A percentile compares a stretch with the other conserved stretches of the same genome.
These are phyloP conservation scores for Balakata baccata DNA, from an alignment of 345 rosid species.

Conservation along the genomic window DNA sequence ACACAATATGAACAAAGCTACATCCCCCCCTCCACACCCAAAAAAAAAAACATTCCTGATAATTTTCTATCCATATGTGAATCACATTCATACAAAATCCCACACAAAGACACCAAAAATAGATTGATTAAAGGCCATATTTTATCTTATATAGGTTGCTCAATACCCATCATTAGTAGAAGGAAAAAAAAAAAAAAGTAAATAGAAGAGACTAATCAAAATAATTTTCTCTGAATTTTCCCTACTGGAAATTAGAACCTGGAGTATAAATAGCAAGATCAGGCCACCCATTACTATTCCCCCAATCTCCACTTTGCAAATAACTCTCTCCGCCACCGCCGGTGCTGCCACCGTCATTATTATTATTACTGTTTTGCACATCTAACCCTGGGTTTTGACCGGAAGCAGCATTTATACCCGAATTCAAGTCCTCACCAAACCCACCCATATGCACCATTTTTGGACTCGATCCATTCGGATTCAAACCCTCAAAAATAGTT, in stretches of 20 bases:
- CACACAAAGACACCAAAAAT: constrained; percentile 2
- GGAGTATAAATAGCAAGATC: constrained; percentile 68
- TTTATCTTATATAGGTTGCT: background rate
- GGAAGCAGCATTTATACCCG: constrained; percentile 19
- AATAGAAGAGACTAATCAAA: background rate
- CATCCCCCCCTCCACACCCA: no score
- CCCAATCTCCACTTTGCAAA: constrained; percentile 38
- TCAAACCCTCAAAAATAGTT: constrained; percentile 40
- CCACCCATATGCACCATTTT: constrained; percentile 36
- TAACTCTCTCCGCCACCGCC: constrained; percentile 21
- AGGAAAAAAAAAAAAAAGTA: background rate
- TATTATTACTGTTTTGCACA: constrained; percentile 19
- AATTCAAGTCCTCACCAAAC: constrained; percentile 31
- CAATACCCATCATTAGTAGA: constrained; percentile 16
- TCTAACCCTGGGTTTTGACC: constrained; percentile 23
- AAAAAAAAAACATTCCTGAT: background rate
- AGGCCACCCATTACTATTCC: constrained; percentile 52
- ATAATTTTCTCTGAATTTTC: background rate
- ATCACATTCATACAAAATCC: constrained; percentile 16
- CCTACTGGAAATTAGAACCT: constrained; percentile 44
- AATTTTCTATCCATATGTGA: background rate
- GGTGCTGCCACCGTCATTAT: background rate
- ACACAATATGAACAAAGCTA: no score
- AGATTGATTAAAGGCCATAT: background rate
- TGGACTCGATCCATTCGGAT: constrained; percentile 40